Conservation (phyloP, 1,284 basidiomycete genomes). For the Porodaedalea pini region DNA sequence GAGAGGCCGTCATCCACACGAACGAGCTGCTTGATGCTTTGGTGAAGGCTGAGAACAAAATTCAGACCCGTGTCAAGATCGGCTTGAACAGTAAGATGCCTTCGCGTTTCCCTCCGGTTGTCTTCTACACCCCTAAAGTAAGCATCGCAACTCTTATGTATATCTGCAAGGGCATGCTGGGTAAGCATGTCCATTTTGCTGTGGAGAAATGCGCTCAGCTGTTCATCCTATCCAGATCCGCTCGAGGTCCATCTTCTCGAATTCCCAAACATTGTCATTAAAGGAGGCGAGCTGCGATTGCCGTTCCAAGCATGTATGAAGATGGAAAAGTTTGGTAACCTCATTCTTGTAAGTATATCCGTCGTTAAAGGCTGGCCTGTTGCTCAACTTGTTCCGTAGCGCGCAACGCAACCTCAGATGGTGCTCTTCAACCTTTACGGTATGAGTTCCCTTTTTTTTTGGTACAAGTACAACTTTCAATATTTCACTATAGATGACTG, state of each 20-base stretch:
- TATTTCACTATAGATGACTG: constrained; percentile 73
- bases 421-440: constrained; percentile 97
- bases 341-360: constrained; percentile 69
- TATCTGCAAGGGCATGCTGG: constrained; percentile 99
- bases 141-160: too few relatives aligned
- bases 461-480: constrained; percentile 9
- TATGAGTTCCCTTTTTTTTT: constrained; percentile 29
- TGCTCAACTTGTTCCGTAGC: constrained; percentile 38
- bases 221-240: constrained; percentile 53
- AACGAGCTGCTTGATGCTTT: too few relatives aligned
- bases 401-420: constrained; percentile 99
- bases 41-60: too few relatives aligned
- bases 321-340: constrained; percentile 99
- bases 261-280: constrained; percentile 99
- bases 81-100: too few relatives aligned
- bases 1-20: too few relatives aligned
- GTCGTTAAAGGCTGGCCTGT: not conserved
- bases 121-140: too few relatives aligned
- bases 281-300: constrained; percentile 95
- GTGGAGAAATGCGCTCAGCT: constrained; percentile 7
- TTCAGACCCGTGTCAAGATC: too few relatives aligned
- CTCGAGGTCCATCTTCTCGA: constrained; percentile 98
- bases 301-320: constrained; percentile 99
- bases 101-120: too few relatives aligned
- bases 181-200: constrained; percentile 36